Base-by-base conservation (phyloP, 2,329 filamentous ascomycete species). In the Fusarium agapanthi region DNA sequence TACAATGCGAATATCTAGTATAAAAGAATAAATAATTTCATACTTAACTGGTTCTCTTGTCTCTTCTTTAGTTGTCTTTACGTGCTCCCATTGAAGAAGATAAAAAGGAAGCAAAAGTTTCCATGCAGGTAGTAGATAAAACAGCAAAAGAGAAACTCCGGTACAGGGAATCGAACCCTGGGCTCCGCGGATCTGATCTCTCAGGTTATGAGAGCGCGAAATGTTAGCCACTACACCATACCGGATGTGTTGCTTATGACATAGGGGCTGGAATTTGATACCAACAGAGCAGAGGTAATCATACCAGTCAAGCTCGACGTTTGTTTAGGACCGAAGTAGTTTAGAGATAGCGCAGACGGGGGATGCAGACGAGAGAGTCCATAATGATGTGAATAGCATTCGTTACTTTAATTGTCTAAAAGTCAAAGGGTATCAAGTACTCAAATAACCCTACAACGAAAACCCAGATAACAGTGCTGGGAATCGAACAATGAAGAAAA, bases 181-280 rank as follows among this genome's bases (percentile, higher is more conserved):
- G 71, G 74, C 75, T 76, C 75, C 73, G 71, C 73, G 75, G 73
- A 65, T 51, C 58, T 51, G 22, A 62, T 75, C 75, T 60, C 76
- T 76, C 73, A 78, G n/a, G 56, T 74, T 65, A 65, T 79, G 77
- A 79, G 67, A 79, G 77, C 77, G 77, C 74, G 76, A 78, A 78
- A 79, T 79, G 77, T 79, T 79, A 77, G 77, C 77, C 77, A 79
- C 76, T 79, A 79, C 77, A 79, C 77, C 77, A 79, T 79, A 77
- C 77, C 76, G 76, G 77, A 47, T 30, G 44, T 30, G 20, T 16
- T 47, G 14, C 26, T 16, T 30, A 12, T 47, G 0, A 8, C 8
- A 16, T 3, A 12, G 0, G 0, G 14, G 5, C 14, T 15, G 9
- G 20, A n/a, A 24, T 28, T 22, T 13, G 5, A 22, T 9, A 14